Evolutionary conservation across 2,329 filamentous ascomycete species (phyloP), one percentile per base, ranked within the genome.

Genomic region (Acarospora socialis): DNA sequence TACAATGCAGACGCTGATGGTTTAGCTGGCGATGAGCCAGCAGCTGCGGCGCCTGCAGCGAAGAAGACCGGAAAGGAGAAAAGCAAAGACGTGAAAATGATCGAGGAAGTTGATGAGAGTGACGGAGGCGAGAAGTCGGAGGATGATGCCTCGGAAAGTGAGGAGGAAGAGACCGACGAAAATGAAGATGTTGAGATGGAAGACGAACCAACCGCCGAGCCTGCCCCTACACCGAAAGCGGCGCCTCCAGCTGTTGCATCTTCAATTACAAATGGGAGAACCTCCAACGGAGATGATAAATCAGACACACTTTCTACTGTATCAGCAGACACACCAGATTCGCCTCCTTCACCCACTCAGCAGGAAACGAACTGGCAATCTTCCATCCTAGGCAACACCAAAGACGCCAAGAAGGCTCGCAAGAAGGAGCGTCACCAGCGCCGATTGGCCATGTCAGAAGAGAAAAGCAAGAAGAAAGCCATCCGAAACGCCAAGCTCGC

Each of bases 1-100:
- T 98, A 98, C 68, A 95, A 95, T 57, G 69, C 73, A 29, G 86
- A 95, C 52, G 90, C 83, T 33, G 90, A 98, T 57, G 87, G 84
- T 41, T 63, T 94, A 30, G 66, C 66, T 38, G 73, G 71, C 28
- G 71, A 81, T 46, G 77, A 78, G 44, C 66, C 70, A 9, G 68
- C 76, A 22, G 66, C 64, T 9, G 60, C 61, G 17, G 51, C 21
- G 23, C 35, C 34, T 13, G 17, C 18, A 4, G 18, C 17, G 3
- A 32, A 53, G 43, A 57, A 59, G 29, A 46, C 57, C 16, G 37
- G 34, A 15, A 33, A 43, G 28, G 50, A 52, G 28, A 51, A 48
- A 36, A 26, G 13, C 6, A 17, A 36, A 4, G 19, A 16, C 7
- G 8, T 9, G 5, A 34, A 32, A 9, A 16, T 18, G 8, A 19